These are phyloP conservation scores for Aspergillus ostianus DNA, from an alignment of 495 filamentous ascomycete genomes.

Conservation along the genomic window DNA sequence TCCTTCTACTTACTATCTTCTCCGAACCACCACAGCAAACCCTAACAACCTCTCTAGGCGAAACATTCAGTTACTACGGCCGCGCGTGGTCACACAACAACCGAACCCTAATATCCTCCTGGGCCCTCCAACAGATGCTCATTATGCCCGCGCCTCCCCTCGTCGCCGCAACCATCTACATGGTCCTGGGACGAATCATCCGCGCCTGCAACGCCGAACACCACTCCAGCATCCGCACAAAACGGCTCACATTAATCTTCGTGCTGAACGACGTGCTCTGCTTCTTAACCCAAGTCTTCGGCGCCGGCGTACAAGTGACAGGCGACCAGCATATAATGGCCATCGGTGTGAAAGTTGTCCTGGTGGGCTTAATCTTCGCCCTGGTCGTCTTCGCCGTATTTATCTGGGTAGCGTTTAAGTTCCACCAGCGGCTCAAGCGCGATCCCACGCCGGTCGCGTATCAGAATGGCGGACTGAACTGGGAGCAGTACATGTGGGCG, in stretches of 20 bases:
- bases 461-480: conserved; percentile 18
- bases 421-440: conserved; percentile 23
- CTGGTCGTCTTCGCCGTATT: conserved; percentile 33
- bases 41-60: conserved; percentile 26
- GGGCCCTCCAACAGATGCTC: conserved; percentile 45
- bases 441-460: conserved; percentile 13
- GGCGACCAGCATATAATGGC: conserved; percentile 29
- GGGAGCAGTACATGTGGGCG: conserved; percentile 35
- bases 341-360: conserved; percentile 33
- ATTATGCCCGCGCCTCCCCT: conserved; percentile 46
- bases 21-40: not conserved
- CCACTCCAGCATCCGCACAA: conserved; percentile 27
- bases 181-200: conserved; percentile 55
- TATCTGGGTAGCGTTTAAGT: conserved; percentile 22
- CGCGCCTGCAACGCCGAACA: conserved; percentile 47
- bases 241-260: conserved; percentile 32
- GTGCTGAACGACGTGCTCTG: conserved; percentile 38
- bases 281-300: conserved; percentile 35
- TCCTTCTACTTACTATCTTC: not conserved
- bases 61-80: conserved; percentile 50
- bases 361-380: conserved; percentile 34
- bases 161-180: conserved; percentile 58
- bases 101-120: conserved; percentile 28
- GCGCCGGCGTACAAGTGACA: conserved; percentile 44
- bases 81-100: conserved; percentile 38